Conservation (phyloP, 257 asterid genomes). For the Fraxinus anomala region DNA sequence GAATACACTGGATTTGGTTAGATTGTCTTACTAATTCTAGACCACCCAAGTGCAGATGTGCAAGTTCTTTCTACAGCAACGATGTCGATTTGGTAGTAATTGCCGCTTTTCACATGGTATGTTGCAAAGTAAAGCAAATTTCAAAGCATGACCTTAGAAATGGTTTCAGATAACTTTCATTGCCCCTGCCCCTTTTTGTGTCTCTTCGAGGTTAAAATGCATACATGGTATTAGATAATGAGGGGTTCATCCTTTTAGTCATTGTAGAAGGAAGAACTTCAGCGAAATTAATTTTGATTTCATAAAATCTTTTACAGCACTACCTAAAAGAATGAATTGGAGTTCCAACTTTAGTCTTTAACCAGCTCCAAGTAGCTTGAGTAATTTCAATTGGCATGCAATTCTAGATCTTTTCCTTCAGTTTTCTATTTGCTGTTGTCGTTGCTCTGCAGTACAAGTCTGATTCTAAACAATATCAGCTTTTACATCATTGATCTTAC, state of each 20-base stretch:
- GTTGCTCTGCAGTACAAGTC: neutral
- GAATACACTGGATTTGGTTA: conserved; percentile 41
- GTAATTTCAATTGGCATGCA: neutral
- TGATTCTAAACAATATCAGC: conserved; percentile 14
- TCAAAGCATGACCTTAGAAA: conserved; percentile 27
- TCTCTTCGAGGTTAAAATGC: conserved; percentile 10
- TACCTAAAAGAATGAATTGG: neutral
- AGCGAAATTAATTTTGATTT: neutral
- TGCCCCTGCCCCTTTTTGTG: conserved; percentile 20
- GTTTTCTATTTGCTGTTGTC: neutral
- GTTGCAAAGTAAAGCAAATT: conserved; percentile 46
- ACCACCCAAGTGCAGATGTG: conserved; percentile 98
- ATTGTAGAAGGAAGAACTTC: conserved; percentile 14
- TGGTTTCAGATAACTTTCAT: conserved; percentile 2
- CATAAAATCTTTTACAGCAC: neutral
- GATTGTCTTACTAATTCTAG: conserved; percentile 66
- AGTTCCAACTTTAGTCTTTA: conserved; percentile 15
- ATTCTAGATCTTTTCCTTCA: neutral
- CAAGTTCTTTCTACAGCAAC: conserved; percentile 98
- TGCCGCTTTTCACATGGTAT: conserved; percentile 99
- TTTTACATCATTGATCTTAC: neutral
- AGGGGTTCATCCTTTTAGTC: conserved; percentile 8
- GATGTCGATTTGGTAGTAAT: conserved; percentile 98
- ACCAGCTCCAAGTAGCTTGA: conserved; percentile 8
- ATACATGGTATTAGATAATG: conserved; percentile 22